These are phyloP conservation scores for Leucosporidium scottii DNA, from an alignment of 768 basidiomycete species.

Conservation along the genomic window DNA sequence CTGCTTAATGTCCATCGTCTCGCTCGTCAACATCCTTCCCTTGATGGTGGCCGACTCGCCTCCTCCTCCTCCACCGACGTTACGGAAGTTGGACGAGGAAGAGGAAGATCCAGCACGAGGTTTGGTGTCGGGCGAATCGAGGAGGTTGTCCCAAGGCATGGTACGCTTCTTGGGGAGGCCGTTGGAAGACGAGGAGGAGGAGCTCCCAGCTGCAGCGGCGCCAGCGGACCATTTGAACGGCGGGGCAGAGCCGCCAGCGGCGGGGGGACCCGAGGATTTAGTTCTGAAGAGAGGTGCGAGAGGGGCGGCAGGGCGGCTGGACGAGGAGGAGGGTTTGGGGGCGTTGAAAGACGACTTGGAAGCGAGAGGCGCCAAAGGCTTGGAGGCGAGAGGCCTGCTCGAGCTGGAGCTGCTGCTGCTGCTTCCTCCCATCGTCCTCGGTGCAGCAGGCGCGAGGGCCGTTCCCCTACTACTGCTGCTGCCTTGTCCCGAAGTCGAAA, in stretches of 20 bases:
- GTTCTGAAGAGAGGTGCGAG: neutral
- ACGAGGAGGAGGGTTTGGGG: neutral
- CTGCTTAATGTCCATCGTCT: slow-evolving; percentile 40
- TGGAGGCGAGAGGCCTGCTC: neutral
- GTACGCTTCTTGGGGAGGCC: slow-evolving; percentile 20
- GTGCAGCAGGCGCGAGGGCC: neutral
- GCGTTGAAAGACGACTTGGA: neutral
- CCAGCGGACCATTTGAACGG: slow-evolving; percentile 7
- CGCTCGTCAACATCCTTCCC: slow-evolving; percentile 16
- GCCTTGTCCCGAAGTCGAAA: neutral
- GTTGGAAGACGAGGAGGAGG: neutral
- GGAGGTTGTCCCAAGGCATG: slow-evolving; percentile 20
- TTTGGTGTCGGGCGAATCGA: slow-evolving; percentile 7
- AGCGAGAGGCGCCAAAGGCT: neutral
- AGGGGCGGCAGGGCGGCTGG: neutral
- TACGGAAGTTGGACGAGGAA: slow-evolving; percentile 20
- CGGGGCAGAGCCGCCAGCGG: slow-evolving; percentile 1
- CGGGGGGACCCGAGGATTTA: slow-evolving; percentile 1
- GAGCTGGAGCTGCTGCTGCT: neutral
- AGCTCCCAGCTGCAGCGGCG: neutral
- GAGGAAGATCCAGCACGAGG: neutral
- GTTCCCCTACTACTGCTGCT: neutral
- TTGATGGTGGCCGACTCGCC: slow-evolving; percentile 2
- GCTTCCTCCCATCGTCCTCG: neutral
- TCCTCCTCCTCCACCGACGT: slow-evolving; percentile 5